These are phyloP conservation scores for Xylaria longipes DNA, from an alignment of 495 filamentous ascomycete species.

Conservation along the genomic window DNA sequence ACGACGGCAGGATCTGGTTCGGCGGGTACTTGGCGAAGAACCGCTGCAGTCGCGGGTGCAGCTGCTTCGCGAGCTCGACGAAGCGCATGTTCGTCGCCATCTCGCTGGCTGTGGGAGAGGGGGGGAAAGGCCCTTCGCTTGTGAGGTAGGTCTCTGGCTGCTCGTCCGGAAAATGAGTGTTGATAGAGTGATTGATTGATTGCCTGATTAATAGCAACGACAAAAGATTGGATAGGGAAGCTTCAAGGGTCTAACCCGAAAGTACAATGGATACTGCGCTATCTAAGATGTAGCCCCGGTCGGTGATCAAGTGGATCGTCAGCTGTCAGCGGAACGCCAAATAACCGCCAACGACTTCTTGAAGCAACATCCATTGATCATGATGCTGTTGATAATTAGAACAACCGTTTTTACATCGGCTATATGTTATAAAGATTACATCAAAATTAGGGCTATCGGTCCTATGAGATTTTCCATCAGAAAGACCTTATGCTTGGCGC, in stretches of 20 bases:
- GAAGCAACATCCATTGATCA: background rate
- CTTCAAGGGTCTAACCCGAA: background rate
- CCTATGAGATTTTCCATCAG: background rate
- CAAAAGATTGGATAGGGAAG: background rate
- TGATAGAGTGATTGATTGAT: background rate
- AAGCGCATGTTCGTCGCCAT: slow-evolving; percentile 46
- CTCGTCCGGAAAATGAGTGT: background rate
- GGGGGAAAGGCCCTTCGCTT: background rate
- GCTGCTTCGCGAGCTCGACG: slow-evolving; percentile 66
- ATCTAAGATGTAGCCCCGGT: background rate
- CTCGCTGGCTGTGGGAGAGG: background rate
- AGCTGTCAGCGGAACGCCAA: slow-evolving; percentile 6
- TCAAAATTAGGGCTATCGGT: background rate
- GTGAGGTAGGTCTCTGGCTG: background rate
- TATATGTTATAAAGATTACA: background rate
- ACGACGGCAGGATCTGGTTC: slow-evolving; percentile 52
- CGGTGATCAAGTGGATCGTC: background rate
- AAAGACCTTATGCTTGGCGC: background rate
- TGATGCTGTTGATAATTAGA: background rate
- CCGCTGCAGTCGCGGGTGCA: slow-evolving; percentile 76
- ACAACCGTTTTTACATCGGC: background rate
- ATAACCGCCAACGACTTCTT: background rate
- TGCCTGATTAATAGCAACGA: background rate
- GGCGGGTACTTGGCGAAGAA: slow-evolving; percentile 94
- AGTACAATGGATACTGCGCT: background rate